Base-by-base conservation (phyloP, 768 basidiomycete genomes). In the Tylopilus sp. region DNA sequence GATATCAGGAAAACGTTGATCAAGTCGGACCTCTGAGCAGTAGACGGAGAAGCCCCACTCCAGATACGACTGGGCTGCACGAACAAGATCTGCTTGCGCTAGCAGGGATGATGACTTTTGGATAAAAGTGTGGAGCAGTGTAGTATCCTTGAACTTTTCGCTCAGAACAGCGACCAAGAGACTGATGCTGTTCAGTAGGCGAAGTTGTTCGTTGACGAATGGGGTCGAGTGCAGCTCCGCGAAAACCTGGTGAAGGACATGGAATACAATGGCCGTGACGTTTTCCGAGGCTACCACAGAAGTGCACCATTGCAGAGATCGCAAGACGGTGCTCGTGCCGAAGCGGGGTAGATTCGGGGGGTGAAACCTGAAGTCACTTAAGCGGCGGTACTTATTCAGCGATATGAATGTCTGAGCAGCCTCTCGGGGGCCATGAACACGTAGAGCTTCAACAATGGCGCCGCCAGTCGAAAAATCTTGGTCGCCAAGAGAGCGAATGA, bases 121-220 rank as follows among this genome's bases (percentile, higher is more conserved):
- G 40, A 86, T 75, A 40, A 97, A 71, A 1, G 82, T 73, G 49
- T 85, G 80, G 31, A 95, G 75, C 9, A 95, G 71, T 2, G 79
- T 79, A 0, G 72, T 58, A 44, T 88, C 77, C 17, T 71, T 66
- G 62, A 91, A 84, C 40, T 79, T 75, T 23, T 75, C 64, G 40
- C 73, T 66, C 51, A 81, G 79, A 36, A 79, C 75, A 4, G 92
- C 76, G 40, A 92, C 75, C 78, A 90, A 85, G 25, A 98, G 68
- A 23, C 81, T 81, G 40, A 95, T 70, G 2, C 82, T 79, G 49
- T 91, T 85, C 36, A 94, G 62, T 25, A 85, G 71, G 12, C 95
- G 82, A 36, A 83, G 68, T 63, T 95, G 90, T 64, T 95, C 91
- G 64, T 91, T 89, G 54, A 95, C 78, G 35, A 97, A 75, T 18